These are phyloP conservation scores for Triticum dicoccoides DNA, from an alignment of 176 grass and related monocot genomes.

Conservation along the genomic window DNA sequence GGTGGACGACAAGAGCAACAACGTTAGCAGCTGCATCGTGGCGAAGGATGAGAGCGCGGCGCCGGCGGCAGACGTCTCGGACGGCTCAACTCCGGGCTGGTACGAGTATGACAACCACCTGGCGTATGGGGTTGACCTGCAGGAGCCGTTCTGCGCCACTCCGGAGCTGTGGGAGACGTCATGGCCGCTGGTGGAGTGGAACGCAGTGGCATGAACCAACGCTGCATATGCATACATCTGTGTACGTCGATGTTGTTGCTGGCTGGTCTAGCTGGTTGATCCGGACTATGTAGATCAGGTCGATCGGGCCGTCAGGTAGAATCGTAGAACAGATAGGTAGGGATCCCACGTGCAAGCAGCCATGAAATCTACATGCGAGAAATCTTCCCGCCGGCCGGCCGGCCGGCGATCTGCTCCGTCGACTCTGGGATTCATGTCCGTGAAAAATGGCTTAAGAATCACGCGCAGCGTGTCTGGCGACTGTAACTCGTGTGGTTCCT, in stretches of 20 bases:
- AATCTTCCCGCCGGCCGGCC: neutral
- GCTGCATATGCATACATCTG: neutral
- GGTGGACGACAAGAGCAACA: slow-evolving; percentile 12
- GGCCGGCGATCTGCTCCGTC: neutral
- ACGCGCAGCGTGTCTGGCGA: neutral
- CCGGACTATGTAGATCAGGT: neutral
- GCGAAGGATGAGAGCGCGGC: neutral
- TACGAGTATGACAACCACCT: slow-evolving; percentile 21
- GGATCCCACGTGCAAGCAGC: neutral
- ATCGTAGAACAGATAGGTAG: neutral
- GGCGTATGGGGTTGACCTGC: slow-evolving; percentile 13
- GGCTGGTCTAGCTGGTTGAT: neutral
- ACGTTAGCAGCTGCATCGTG: neutral
- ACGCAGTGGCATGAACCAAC: slow-evolving; percentile 23
- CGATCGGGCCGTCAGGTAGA: neutral
- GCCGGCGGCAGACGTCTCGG: neutral
- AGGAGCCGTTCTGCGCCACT: slow-evolving; percentile 27
- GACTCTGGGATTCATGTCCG: neutral
- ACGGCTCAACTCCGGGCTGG: neutral
- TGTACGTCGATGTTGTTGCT: neutral
- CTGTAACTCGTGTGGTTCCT: neutral
- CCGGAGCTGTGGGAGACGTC: slow-evolving; percentile 51
- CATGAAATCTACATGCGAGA: neutral
- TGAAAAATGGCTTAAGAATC: neutral
- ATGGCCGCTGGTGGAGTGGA: slow-evolving; percentile 55